A percentile compares a stretch with the other conserved stretches of the same genome.
Conservation (phyloP, 805 yeast species). For the Suhomyces tanzawaensis region DNA sequence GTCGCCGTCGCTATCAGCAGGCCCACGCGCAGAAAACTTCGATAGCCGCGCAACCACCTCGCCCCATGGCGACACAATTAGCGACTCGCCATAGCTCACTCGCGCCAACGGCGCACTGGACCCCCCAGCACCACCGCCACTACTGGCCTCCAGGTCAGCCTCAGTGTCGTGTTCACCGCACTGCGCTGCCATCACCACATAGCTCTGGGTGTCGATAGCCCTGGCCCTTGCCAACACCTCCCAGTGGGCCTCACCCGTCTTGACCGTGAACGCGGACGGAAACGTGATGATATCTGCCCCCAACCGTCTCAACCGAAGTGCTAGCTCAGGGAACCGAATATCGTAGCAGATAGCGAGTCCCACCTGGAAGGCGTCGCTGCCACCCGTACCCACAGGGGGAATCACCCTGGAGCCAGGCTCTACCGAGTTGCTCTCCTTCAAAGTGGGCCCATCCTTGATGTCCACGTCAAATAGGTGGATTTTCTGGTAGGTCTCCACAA, state of each 20-base stretch:
- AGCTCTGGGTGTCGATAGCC: slow-evolving; percentile 86
- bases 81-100: slow-evolving; percentile 81
- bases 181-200: slow-evolving; percentile 87
- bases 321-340: slow-evolving; percentile 81
- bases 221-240: slow-evolving; percentile 72
- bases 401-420: slow-evolving; percentile 67
- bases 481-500: slow-evolving; percentile 73
- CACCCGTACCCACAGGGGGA: slow-evolving; percentile 54
- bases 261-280: slow-evolving; percentile 91
- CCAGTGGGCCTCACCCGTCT: slow-evolving; percentile 94
- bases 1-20: slow-evolving; percentile 28
- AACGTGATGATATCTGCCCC: slow-evolving; percentile 80
- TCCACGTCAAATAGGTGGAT: slow-evolving; percentile 88
- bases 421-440: slow-evolving; percentile 75
- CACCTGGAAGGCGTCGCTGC: slow-evolving; percentile 35
- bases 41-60: slow-evolving; percentile 54
- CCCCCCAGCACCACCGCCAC: slow-evolving; percentile 19
- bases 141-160: slow-evolving; percentile 17
- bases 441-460: slow-evolving; percentile 74
- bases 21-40: slow-evolving; percentile 26
- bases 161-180: slow-evolving; percentile 67
- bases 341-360: slow-evolving; percentile 85
- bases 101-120: slow-evolving; percentile 35
- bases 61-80: slow-evolving; percentile 94
- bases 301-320: slow-evolving; percentile 55